Base-by-base conservation (phyloP, 768 basidiomycete genomes). In the Rhodotorula kratochvilovae region DNA sequence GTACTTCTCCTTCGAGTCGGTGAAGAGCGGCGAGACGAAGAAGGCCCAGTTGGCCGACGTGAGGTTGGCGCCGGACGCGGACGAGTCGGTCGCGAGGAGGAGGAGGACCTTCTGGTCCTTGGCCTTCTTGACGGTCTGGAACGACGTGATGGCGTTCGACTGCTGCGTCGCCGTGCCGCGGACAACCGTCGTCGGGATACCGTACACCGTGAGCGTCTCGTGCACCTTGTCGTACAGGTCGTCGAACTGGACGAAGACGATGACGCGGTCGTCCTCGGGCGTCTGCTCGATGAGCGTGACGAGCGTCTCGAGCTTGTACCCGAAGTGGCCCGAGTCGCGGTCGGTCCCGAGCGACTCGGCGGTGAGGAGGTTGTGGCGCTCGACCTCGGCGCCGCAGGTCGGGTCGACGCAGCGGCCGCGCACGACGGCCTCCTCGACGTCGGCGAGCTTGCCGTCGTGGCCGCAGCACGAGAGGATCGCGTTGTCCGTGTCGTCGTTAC, bases 201-300 rank as follows among this genome's bases (percentile, higher is more conserved):
- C 85, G 78, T 91, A 84, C 63, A 86, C 85, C 4, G 80, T 82
- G 73, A 97, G 85, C 0, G 92, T 91, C 71, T 92, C 89, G 15
- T 87, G 87, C 42, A 96, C 90, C 80, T 95, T 96, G 78, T 87
- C 87, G 86, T 90, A 91, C 68, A 97, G 84, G 81, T 96, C 93
- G 11, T 87, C 88, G 84, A 94, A 97, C 78, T 97, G 94, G n/a
- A 95, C 90, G 81, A 97, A 97, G 71, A 97, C 86, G 55, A 97
- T 85, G 27, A 93, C 86, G 15, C 91, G 88, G 76, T 96, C 91
- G 31, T 88, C 83, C 74, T 86, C 86, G 17, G 89, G 87, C 58
- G 92, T 85, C 2, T 87, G 89, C 70, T 86, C 86, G 76, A 97
- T 89, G 63, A 96, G 85, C 77, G 93, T 92, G 73, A 94, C 84